phyloP scores from a whole-genome alignment of 73 alveolate genomes.

The Paramecium tetraurelia region DNA sequence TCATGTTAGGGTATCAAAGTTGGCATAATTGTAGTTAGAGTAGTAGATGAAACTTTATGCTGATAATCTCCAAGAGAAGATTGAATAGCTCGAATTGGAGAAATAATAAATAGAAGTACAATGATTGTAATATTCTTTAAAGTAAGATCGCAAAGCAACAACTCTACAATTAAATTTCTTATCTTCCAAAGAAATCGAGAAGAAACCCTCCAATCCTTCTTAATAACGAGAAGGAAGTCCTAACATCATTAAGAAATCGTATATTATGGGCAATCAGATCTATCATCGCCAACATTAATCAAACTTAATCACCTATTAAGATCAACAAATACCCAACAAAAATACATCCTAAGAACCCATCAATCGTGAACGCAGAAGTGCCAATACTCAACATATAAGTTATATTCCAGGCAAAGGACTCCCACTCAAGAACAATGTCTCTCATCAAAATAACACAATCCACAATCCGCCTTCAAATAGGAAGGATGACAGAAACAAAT shows the following conservation, averaged over 20 bases:
- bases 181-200: not conserved
- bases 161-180: not conserved
- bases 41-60: not conserved
- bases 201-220: not conserved
- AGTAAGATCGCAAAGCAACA: not conserved
- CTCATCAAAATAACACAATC: not conserved
- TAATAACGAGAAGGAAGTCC: not conserved
- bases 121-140: not conserved
- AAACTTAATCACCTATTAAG: not conserved
- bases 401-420: not conserved
- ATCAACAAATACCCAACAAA: not conserved
- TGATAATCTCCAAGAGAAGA: not conserved
- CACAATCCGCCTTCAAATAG: constrained; percentile 1
- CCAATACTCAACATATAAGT: not conserved
- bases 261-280: not conserved
- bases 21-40: not conserved
- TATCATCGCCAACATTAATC: not conserved
- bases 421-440: not conserved
- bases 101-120: not conserved
- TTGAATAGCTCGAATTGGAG: not conserved
- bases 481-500: not conserved
- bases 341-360: not conserved
- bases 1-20: not conserved
- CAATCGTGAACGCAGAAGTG: not conserved
- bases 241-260: not conserved